These are phyloP conservation scores for Puccinia novopanici DNA, from an alignment of 1,284 basidiomycete genomes.

Conservation along the genomic window DNA sequence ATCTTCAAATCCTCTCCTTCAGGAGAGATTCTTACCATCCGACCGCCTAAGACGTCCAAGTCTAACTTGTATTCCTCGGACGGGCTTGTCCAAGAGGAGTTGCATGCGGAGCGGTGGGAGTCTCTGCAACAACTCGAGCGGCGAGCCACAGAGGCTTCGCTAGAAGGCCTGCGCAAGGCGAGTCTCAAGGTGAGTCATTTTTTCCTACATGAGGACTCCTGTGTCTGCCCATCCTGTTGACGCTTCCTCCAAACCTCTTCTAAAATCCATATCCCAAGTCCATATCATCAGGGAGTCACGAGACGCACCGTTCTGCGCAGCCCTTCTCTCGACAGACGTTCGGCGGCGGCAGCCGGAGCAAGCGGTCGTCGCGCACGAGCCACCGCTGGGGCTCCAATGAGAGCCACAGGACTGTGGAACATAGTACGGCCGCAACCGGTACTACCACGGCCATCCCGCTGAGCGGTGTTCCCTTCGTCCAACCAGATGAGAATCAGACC, in stretches of 20 bases:
- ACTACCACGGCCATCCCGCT: neutral
- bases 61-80: neutral
- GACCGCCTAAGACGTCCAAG: neutral
- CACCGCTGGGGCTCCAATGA: slow-evolving; percentile 17
- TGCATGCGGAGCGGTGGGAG: slow-evolving; percentile 29
- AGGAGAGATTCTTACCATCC: neutral
- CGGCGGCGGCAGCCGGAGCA: neutral
- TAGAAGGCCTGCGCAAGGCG: slow-evolving; percentile 42
- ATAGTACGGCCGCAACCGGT: neutral
- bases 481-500: slow-evolving; percentile 11
- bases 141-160: slow-evolving; percentile 41
- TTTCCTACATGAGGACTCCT: no score
- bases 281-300: slow-evolving; percentile 18
- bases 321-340: neutral
- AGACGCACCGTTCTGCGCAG: neutral
- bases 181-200: slow-evolving; percentile 28
- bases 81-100: neutral
- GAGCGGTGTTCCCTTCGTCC: neutral
- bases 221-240: neutral
- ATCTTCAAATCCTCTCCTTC: slow-evolving; percentile 1
- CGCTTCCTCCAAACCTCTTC: no score
- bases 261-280: neutral
- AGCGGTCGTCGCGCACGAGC: neutral
- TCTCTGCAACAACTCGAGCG: slow-evolving; percentile 42
- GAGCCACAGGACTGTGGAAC: neutral